Conservation (phyloP, 2,329 filamentous ascomycete species). For the Curvularia eragrostidis region DNA sequence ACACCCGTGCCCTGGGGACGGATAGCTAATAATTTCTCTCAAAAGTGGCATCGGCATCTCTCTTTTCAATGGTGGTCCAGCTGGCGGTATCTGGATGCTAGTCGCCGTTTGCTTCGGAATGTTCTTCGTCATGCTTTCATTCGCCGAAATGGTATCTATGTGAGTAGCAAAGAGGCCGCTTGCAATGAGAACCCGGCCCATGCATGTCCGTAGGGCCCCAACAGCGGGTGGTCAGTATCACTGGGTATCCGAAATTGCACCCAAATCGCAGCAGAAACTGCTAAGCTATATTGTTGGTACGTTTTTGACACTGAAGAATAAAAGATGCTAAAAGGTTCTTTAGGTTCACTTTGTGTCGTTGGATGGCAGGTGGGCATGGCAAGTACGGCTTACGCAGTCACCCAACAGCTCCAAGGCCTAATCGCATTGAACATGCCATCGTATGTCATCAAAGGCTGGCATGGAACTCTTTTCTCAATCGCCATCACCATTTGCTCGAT, state of each 20-base stretch:
- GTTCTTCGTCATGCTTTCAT: conserved; percentile 29
- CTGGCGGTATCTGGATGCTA: conserved; percentile 41
- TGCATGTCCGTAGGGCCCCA: conserved; percentile 28
- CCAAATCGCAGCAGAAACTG: conserved; percentile 47
- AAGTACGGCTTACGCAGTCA: conserved; percentile 22
- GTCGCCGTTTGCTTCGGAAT: conserved; percentile 35
- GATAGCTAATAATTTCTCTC: conserved; percentile 22
- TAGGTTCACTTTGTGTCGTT: conserved; percentile 49
- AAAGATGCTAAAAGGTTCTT: neutral
- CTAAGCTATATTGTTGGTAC: conserved; percentile 52
- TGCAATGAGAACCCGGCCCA: neutral
- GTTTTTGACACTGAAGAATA: conserved; percentile 20
- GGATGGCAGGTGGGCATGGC: conserved; percentile 49
- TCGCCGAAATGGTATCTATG: conserved; percentile 49
- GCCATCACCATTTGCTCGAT: conserved; percentile 51
- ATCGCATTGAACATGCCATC: conserved; percentile 44
- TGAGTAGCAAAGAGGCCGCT: conserved; percentile 6
- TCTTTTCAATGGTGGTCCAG: conserved; percentile 38
- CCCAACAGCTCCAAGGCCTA: conserved; percentile 32
- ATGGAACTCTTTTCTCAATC: conserved; percentile 56
- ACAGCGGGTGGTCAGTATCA: conserved; percentile 45
- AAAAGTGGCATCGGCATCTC: conserved; percentile 29
- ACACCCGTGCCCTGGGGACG: neutral
- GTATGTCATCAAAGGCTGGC: conserved; percentile 53
- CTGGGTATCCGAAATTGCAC: conserved; percentile 52